Evolutionary conservation across 2,329 filamentous ascomycete species (phyloP).

Genomic region (Zelopaecilomyces penicillatus): DNA sequence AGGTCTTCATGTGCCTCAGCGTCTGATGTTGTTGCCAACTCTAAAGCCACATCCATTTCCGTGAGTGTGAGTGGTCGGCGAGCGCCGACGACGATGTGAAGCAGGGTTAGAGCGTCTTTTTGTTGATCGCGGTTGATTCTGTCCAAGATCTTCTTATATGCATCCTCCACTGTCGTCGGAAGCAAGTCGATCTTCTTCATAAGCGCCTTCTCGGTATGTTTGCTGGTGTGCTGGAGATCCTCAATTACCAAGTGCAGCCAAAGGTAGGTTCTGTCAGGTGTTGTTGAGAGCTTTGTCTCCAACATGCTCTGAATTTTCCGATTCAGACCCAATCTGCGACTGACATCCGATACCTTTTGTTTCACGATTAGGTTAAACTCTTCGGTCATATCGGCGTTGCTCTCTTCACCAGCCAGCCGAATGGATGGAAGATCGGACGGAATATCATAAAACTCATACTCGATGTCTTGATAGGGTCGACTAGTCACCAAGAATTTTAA

Average conservation of each 20-base stretch:
- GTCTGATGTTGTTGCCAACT: not conserved
- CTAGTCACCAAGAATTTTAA: conserved; percentile 9
- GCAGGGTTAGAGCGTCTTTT: not conserved
- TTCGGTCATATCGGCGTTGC: conserved; percentile 5
- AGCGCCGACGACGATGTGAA: conserved; percentile 11
- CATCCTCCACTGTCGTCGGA: conserved; percentile 6
- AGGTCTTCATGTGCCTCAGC: not conserved
- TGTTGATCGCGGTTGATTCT: not conserved
- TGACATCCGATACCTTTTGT: not conserved
- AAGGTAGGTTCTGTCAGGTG: conserved; percentile 7
- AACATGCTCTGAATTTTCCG: not conserved
- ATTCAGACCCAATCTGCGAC: not conserved
- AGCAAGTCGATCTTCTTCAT: conserved; percentile 6
- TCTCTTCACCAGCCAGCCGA: conserved; percentile 7
- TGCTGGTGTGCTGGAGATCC: conserved; percentile 1
- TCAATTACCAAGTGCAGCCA: conserved; percentile 8
- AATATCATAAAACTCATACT: not conserved
- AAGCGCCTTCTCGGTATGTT: conserved; percentile 1
- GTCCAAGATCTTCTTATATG: conserved; percentile 8
- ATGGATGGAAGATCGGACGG: conserved; percentile 3
- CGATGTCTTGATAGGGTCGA: conserved; percentile 9
- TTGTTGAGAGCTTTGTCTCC: not conserved
- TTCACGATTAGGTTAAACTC: conserved; percentile 9
- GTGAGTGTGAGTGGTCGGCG: conserved; percentile 5
- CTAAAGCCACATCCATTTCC: conserved; percentile 4